Evolutionary conservation across 1,284 basidiomycete genomes (phyloP), one percentile per base, ranked within the genome.

Genomic region (Malassezia obtusa): DNA sequence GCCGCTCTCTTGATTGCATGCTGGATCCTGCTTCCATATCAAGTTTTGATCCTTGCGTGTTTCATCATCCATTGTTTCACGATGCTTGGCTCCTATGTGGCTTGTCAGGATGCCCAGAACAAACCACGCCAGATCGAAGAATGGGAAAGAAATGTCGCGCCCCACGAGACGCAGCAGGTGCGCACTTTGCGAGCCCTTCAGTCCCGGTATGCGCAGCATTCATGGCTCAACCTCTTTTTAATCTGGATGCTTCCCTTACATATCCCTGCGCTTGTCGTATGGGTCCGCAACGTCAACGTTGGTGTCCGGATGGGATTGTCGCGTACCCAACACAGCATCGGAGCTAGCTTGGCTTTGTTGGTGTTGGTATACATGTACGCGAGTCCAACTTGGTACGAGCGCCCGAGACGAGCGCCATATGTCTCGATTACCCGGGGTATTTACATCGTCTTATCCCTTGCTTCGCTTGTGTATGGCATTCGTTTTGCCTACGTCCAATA

Each of bases 191-290:
- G 40, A 7, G 40, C 55, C 28, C 35, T 54, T 21, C 30, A 45
- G 38, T 15, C 30, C 39, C 22, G 24, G 44, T 15, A 49, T 24
- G 30, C 49, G 38, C 64, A 62, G 39, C 52, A 63, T 48, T 40
- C 40, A 38, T 46, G 59, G 58, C 35, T 49, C 22, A 19, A 49
- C 25, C 46, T 44, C 15, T 75, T 90, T 39, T 75, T 89, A n/a
- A 82, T 90, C 79, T 83, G 86, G 79, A 78, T 94, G 1, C 76
- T 92, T 0, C 91, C 91, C 0, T 78, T 89, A 45, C 81, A 81
- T 7, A 84, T 83, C 0, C 84, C 89, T 0, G 83, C 86, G 6
- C 77, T 96, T 17, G 82, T 83, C 0, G 89, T 94, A 0, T 98
- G 91, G 91, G 84, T 84, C 1, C 82, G 89, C 49, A 92, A 89